Percentiles rank a stretch among this genome's conserved stretches.
Evolutionary conservation across 495 filamentous ascomycete species (phyloP).

Genomic region (Aspergillus incahuasiensis): DNA sequence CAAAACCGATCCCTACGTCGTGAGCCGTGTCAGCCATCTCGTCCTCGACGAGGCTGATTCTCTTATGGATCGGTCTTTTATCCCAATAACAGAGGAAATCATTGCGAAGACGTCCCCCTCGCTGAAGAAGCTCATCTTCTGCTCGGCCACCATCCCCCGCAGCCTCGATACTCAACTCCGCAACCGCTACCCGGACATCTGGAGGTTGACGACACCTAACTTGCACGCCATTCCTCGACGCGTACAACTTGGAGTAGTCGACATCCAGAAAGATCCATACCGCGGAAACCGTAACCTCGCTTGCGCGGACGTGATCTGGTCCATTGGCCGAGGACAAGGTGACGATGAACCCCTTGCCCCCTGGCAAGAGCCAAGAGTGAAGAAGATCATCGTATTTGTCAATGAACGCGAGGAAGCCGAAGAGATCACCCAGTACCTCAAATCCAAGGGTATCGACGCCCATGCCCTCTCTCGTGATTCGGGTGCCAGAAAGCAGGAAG

Average conservation of each 20-base stretch:
- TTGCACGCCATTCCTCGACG: slow-evolving; percentile 92
- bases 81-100: slow-evolving; percentile 72
- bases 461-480: slow-evolving; percentile 78
- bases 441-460: slow-evolving; percentile 81
- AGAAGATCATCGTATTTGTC: slow-evolving; percentile 92
- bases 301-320: slow-evolving; percentile 91
- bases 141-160: slow-evolving; percentile 92
- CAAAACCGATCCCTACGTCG: slow-evolving; percentile 77
- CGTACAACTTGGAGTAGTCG: slow-evolving; percentile 89
- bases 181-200: slow-evolving; percentile 74
- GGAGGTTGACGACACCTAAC: slow-evolving; percentile 85
- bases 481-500: slow-evolving; percentile 61
- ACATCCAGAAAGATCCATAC: slow-evolving; percentile 84
- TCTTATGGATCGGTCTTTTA: slow-evolving; percentile 86
- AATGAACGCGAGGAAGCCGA: slow-evolving; percentile 89
- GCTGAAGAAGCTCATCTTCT: slow-evolving; percentile 84
- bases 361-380: slow-evolving; percentile 51
- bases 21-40: slow-evolving; percentile 81
- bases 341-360: slow-evolving; percentile 35
- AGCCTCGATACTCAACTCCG: slow-evolving; percentile 79
- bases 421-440: slow-evolving; percentile 74
- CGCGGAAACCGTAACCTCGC: slow-evolving; percentile 84
- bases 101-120: slow-evolving; percentile 72
- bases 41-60: slow-evolving; percentile 95
- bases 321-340: slow-evolving; percentile 72